phyloP scores from a whole-genome alignment of 2,329 filamentous ascomycete species.

The Ceratocystis diversiconidia region DNA sequence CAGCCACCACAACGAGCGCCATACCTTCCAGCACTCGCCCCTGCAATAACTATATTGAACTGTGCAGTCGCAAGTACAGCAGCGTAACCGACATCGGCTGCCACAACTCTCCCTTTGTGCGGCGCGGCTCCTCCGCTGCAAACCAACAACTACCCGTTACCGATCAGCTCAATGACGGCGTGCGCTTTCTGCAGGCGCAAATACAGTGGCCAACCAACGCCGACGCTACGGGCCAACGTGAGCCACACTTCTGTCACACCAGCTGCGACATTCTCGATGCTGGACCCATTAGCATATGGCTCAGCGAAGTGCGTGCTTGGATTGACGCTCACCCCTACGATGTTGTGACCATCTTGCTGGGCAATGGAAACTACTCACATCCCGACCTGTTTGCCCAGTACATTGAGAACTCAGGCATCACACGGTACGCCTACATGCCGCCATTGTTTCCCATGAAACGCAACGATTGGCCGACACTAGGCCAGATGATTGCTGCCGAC shows the following conservation, averaged over 20 bases:
- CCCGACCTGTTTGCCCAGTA: slow-evolving; percentile 50
- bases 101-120: slow-evolving; percentile 70
- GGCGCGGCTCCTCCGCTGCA: slow-evolving; percentile 53
- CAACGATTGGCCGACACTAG: slow-evolving; percentile 71
- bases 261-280: slow-evolving; percentile 69
- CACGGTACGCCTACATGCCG: slow-evolving; percentile 59
- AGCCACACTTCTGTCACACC: slow-evolving; percentile 69
- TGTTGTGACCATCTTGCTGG: slow-evolving; percentile 73
- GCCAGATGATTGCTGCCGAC: slow-evolving; percentile 55
- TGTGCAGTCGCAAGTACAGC: slow-evolving; percentile 62
- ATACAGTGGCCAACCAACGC: slow-evolving; percentile 43
- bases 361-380: slow-evolving; percentile 62
- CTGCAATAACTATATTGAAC: slow-evolving; percentile 66
- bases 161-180: slow-evolving; percentile 63
- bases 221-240: slow-evolving; percentile 28
- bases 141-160: slow-evolving; percentile 59
- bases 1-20: slow-evolving; percentile 30
- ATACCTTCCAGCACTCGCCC: slow-evolving; percentile 55
- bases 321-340: slow-evolving; percentile 67
- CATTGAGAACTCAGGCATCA: slow-evolving; percentile 58
- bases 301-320: slow-evolving; percentile 57
- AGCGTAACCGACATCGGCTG: slow-evolving; percentile 67
- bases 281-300: slow-evolving; percentile 61
- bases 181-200: slow-evolving; percentile 49
- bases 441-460: slow-evolving; percentile 54